Conservation (phyloP, 1,284 basidiomycete genomes). For the Malassezia brasiliensis region DNA sequence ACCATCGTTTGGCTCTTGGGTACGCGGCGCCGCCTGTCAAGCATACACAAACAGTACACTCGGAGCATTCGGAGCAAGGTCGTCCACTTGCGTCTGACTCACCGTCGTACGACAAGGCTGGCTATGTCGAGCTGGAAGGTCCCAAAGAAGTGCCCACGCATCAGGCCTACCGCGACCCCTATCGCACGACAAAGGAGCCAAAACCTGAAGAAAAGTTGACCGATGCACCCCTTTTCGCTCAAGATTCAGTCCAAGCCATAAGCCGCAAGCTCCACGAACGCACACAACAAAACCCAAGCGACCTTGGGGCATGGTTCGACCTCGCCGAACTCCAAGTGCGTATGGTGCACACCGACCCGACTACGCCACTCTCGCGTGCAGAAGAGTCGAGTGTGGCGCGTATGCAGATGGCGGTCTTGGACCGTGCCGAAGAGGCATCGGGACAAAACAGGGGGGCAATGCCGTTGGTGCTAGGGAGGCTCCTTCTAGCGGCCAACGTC, state of each 20-base stretch:
- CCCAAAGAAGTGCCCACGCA: neutral
- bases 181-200: neutral
- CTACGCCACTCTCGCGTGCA: neutral
- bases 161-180: neutral
- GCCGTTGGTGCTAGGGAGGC: neutral
- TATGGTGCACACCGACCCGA: neutral
- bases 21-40: too few species aligned
- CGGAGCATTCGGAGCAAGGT: too few species aligned
- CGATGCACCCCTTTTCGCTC: neutral
- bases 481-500: neutral
- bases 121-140: neutral
- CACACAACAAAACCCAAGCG: neutral
- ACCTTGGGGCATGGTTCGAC: conserved; percentile 6
- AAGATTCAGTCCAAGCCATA: conserved; percentile 2
- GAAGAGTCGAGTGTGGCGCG: neutral
- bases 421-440: conserved; percentile 1
- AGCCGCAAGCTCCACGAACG: conserved; percentile 1
- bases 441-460: neutral
- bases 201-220: too few species aligned
- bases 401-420: conserved; percentile 12
- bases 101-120: neutral
- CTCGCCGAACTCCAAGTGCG: conserved; percentile 3
- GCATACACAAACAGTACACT: too few species aligned
- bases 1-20: too few species aligned
- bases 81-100: too few species aligned